Evolutionary conservation across 805 yeast genomes (phyloP).

Genomic region (Tetrapisispora iriomotensis): DNA sequence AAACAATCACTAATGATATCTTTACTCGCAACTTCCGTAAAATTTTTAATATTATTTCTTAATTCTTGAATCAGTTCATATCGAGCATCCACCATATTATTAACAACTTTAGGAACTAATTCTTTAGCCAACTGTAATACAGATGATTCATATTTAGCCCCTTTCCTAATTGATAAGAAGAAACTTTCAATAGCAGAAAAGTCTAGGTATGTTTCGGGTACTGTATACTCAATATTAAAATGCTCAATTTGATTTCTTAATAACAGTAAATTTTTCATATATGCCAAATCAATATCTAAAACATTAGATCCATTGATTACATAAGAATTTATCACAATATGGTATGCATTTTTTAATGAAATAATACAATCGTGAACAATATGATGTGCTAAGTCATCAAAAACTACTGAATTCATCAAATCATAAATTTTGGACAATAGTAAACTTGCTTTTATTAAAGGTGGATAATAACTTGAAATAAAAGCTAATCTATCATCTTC

Average conservation of each 20-base stretch:
- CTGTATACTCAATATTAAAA: slow-evolving; percentile 70
- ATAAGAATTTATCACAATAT: slow-evolving; percentile 37
- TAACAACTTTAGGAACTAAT: slow-evolving; percentile 69
- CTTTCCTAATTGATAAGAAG: slow-evolving; percentile 31
- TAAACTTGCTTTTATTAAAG: slow-evolving; percentile 57
- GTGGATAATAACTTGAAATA: slow-evolving; percentile 51
- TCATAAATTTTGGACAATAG: slow-evolving; percentile 72
- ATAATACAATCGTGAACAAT: slow-evolving; percentile 68
- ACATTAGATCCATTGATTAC: slow-evolving; percentile 10
- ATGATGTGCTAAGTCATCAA: slow-evolving; percentile 83
- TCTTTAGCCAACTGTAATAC: slow-evolving; percentile 48
- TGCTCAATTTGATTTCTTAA: slow-evolving; percentile 59
- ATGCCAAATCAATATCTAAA: slow-evolving; percentile 53
- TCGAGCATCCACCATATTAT: slow-evolving; percentile 71
- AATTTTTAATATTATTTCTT: slow-evolving; percentile 57
- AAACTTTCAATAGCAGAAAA: slow-evolving; percentile 63
- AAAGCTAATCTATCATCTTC: background rate
- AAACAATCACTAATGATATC: slow-evolving; percentile 41
- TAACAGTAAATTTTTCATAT: slow-evolving; percentile 61
- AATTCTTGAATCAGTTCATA: slow-evolving; percentile 65
- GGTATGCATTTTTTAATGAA: slow-evolving; percentile 48
- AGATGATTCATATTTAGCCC: slow-evolving; percentile 9
- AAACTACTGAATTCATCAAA: slow-evolving; percentile 63
- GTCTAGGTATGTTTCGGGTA: slow-evolving; percentile 67
- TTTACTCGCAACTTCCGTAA: slow-evolving; percentile 49